Evolutionary conservation across 768 basidiomycete genomes (phyloP).

Genomic region (Russula dissimulans): DNA sequence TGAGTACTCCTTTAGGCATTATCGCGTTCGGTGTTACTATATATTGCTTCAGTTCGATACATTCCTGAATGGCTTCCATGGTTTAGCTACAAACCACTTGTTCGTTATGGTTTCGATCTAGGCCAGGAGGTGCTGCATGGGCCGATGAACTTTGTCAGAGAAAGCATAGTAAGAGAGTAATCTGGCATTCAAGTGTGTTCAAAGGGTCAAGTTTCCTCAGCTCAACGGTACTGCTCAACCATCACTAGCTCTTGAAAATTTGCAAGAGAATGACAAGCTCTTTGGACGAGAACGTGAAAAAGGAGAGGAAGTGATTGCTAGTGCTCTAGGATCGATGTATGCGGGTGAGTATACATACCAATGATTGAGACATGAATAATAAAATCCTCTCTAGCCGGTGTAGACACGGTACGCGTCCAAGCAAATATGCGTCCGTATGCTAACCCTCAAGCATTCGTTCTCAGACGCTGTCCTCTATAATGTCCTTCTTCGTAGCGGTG

Average conservation of each 20-base stretch:
- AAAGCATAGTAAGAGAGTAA: background rate
- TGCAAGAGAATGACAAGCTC: background rate
- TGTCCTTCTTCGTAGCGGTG: background rate
- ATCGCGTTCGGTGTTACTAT: background rate
- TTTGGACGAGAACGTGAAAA: background rate
- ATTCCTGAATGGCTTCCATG: conserved; percentile 6
- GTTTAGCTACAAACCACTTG: conserved; percentile 8
- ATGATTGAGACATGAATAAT: background rate
- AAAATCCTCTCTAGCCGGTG: background rate
- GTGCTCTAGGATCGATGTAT: background rate
- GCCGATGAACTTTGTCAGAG: background rate
- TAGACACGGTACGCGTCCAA: background rate
- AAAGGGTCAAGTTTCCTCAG: background rate
- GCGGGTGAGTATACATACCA: background rate
- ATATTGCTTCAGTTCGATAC: background rate
- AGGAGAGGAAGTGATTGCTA: background rate
- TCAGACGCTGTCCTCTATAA: background rate
- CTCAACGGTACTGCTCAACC: conserved; percentile 1
- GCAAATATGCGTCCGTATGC: no score
- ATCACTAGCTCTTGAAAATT: background rate
- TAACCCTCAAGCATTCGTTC: no score
- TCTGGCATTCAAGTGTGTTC: no score
- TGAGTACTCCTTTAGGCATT: background rate
- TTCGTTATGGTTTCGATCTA: background rate
- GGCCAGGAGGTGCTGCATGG: background rate